phyloP scores from a whole-genome alignment of 495 filamentous ascomycete species.

The Arthonia radiata region DNA sequence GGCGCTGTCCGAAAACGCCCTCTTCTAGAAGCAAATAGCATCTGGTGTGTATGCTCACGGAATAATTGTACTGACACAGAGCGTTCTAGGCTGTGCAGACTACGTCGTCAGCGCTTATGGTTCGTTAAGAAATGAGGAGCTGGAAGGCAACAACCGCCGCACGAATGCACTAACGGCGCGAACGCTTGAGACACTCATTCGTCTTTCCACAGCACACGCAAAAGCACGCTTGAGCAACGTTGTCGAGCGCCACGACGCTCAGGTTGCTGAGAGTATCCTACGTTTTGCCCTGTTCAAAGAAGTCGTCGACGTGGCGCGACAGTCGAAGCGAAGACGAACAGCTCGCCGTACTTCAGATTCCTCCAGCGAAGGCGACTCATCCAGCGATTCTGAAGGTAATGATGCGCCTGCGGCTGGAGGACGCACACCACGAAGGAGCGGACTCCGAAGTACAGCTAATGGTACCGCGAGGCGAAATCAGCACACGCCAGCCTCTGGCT shows the following conservation, averaged over 20 bases:
- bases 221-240: slow-evolving; percentile 76
- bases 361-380: slow-evolving; percentile 13
- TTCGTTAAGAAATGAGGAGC: slow-evolving; percentile 80
- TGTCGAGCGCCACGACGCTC: slow-evolving; percentile 80
- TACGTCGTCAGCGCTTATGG: slow-evolving; percentile 87
- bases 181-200: slow-evolving; percentile 92
- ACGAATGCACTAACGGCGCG: slow-evolving; percentile 91
- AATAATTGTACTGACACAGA: too few species aligned
- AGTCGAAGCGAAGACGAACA: slow-evolving; percentile 36
- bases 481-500: too few species aligned
- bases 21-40: too few species aligned
- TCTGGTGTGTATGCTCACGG: too few species aligned
- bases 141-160: slow-evolving; percentile 78
- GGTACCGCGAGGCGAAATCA: too few species aligned
- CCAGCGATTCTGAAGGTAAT: slow-evolving; percentile 6
- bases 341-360: slow-evolving; percentile 12
- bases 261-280: slow-evolving; percentile 70
- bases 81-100: slow-evolving; percentile 72
- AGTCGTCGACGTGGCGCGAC: slow-evolving; percentile 66
- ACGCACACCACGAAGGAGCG: too few species aligned
- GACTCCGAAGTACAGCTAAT: too few species aligned
- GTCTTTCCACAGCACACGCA: slow-evolving; percentile 86
- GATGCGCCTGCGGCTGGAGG: too few species aligned
- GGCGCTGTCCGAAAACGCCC: too few species aligned
- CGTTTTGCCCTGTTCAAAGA: slow-evolving; percentile 97